Base-by-base conservation (phyloP, 345 rosid genomes). In the Pugionium cornutum region DNA sequence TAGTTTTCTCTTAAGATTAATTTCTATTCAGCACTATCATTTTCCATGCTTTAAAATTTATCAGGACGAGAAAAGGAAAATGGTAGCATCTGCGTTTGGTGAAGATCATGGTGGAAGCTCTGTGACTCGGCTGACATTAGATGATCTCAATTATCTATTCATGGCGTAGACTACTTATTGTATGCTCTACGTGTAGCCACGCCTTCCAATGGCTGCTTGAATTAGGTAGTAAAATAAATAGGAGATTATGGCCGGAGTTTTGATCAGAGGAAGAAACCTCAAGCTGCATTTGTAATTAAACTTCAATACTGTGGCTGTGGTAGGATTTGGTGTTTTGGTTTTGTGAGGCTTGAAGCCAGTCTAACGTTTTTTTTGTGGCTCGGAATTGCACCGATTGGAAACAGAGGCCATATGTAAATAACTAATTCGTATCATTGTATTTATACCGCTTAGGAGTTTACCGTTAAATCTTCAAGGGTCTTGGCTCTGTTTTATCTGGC, bases 31-130 rank as follows among this genome's bases (percentile, higher is more conserved):
- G 29, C 34, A 25, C 7, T 26, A 7, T 27, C 31, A 29, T 33
- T 54, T 53, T 53, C 50, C 9, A 47, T 39, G 35, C 7, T 43
- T 25, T 36, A 9, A 40, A 44, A 32, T 9, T 30, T 18, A 18
- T 57, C 81, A 94, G 99, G 99, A 94, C 2, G 95, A 90, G 5
- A 90, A 94, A 82, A 79, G 96, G 73, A 82, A 78, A 72, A 88
- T 94, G 96, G 95, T 86, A 64, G 94, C 97, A 32, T 73, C 97
- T 69, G 97, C 97, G n/a, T 94, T 85, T 60, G 99, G 97, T 26
- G 97, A 94, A 76, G 99, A 94, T 53, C 83, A 81, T 53, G 83
- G 84, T 10, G 97, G 95, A 67, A 76, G 81, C 53, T 63, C 89
- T 9, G 84, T 84, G 2, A 67, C 87, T 53, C 85, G 95, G 63